Conservation (phyloP, 805 yeast species). For the Ogataea sp. region DNA sequence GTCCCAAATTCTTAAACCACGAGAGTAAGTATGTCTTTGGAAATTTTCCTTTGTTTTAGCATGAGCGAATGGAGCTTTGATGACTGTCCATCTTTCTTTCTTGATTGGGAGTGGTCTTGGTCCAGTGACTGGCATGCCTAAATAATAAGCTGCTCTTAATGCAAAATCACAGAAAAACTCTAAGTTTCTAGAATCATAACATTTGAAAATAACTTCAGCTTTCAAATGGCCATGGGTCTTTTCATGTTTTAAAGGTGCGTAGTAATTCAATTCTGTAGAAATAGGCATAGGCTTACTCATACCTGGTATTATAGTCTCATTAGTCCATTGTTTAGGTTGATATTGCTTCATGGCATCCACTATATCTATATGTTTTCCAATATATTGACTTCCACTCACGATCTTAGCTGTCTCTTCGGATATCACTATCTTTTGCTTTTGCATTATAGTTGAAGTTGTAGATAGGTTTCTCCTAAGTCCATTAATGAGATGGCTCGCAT, state of each 20-base stretch:
- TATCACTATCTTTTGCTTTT: background rate
- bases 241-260: conserved; percentile 68
- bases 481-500: no score
- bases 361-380: conserved; percentile 5
- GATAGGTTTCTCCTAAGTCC: background rate
- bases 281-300: conserved; percentile 63
- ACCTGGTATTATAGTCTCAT: conserved; percentile 25
- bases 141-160: conserved; percentile 79
- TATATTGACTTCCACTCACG: background rate
- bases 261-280: conserved; percentile 73
- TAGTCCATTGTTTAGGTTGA: conserved; percentile 29
- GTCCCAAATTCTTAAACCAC: conserved; percentile 72
- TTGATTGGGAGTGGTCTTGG: conserved; percentile 61
- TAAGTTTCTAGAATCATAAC: conserved; percentile 61
- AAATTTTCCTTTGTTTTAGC: conserved; percentile 94
- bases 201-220: conserved; percentile 68
- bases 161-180: conserved; percentile 81
- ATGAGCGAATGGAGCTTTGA: conserved; percentile 86
- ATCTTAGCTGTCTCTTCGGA: background rate
- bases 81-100: conserved; percentile 88
- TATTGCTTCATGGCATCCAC: conserved; percentile 22
- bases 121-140: conserved; percentile 80
- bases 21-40: conserved; percentile 76
- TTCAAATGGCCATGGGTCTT: conserved; percentile 65
- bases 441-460: background rate